Evolutionary conservation across 2,329 filamentous ascomycete species (phyloP), one percentile per base, ranked within the genome.

Genomic region (Aspergillus hortae): DNA sequence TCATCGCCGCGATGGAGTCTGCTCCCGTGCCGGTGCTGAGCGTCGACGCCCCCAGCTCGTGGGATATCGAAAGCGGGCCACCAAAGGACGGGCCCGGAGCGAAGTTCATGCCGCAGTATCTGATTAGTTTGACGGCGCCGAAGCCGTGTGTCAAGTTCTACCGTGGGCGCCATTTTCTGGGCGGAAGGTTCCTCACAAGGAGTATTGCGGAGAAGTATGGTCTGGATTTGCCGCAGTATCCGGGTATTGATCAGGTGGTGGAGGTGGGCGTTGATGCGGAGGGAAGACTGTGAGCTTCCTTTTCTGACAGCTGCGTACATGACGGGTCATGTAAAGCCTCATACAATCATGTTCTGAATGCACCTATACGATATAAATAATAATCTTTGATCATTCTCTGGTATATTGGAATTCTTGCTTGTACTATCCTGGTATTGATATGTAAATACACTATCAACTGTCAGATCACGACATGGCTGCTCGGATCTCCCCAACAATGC

Each of bases 31-130:
- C 91, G 0, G 88, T 97, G 0, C 86, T 94, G 2, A 88, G 90
- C 2, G 89, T 99, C 19, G 94, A 99, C 73, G 91, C 90, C 6
- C 94, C 94, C 1, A 95, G 90, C 30, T 94, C 89, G 1, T 99
- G 94, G 94, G 85, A 94, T 69, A 95, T 99, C 51, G 89, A 96
- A 65, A 77, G 79, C 10, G 94, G 94, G 0, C 92, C 92, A 7
- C 91, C 92, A 10, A 74, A 78, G 48, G 82, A 85, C 1, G 92
- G 90, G 0, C 80, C 89, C 0, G 92, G 91, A 1, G 87, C 86
- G 63, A 84, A 79, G 4, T 97, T 95, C 66, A 85, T 89, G 75
- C 94, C 94, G 58, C 77, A 80, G 32, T 85, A 86, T 17, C 76
- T 99, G 52, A 85, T 99, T 60, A 95, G 90, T 67, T 76, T 99